Conservation (phyloP, 1,284 basidiomycete genomes). For the Trichosporon sp. region DNA sequence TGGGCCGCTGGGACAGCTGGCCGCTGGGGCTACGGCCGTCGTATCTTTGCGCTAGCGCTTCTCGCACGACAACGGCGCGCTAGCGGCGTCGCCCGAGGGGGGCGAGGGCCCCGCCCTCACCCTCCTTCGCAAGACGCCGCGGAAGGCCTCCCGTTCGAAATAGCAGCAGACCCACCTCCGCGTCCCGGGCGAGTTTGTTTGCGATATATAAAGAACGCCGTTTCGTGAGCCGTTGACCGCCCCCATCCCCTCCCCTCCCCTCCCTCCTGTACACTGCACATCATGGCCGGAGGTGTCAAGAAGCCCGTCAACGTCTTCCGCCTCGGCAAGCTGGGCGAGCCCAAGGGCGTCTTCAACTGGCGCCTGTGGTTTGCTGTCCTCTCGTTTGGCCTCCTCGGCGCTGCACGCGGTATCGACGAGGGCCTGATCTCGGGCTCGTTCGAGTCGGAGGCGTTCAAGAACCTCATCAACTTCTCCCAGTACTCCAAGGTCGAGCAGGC, state of each 20-base stretch:
- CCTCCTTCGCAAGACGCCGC: background rate
- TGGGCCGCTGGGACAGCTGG: too few relatives aligned
- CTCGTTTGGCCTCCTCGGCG: constrained; percentile 13
- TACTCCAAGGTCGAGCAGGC: constrained; percentile 12
- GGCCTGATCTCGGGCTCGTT: constrained; percentile 13
- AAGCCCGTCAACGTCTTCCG: constrained; percentile 17
- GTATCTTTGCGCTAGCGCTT: background rate
- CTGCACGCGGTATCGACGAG: constrained; percentile 16
- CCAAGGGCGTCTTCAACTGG: constrained; percentile 17
- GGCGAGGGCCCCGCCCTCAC: background rate
- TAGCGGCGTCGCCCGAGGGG: background rate
- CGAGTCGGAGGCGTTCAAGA: constrained; percentile 5
- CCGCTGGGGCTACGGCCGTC: background rate
- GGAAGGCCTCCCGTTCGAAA: background rate
- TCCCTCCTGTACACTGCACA: background rate
- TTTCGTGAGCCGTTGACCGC: background rate
- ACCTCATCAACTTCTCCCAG: constrained; percentile 5
- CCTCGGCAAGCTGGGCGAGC: constrained; percentile 14
- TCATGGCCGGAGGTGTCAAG: constrained; percentile 15
- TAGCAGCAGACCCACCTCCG: background rate
- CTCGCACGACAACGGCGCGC: background rate
- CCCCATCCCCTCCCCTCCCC: background rate
- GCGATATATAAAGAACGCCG: background rate
- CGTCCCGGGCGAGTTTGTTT: background rate
- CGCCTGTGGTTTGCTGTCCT: constrained; percentile 14